Conservation (phyloP, 805 yeast genomes). For the Candida manassasensis region DNA sequence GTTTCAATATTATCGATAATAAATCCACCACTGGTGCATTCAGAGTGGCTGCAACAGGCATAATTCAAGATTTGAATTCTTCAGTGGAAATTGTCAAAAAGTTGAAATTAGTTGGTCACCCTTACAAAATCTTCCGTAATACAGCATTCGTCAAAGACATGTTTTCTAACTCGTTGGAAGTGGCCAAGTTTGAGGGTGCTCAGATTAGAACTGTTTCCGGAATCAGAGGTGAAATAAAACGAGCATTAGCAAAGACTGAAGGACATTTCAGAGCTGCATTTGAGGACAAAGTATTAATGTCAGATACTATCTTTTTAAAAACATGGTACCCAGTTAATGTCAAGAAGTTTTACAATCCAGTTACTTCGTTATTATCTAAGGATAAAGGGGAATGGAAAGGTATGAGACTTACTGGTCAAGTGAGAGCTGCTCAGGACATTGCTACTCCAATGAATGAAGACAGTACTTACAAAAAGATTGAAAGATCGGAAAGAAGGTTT, state of each 20-base stretch:
- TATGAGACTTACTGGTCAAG: conserved; percentile 91
- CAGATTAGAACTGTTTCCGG: conserved; percentile 95
- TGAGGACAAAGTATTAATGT: conserved; percentile 89
- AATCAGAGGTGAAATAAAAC: conserved; percentile 93
- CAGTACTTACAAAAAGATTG: conserved; percentile 62
- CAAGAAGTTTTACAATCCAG: conserved; percentile 91
- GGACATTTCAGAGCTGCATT: conserved; percentile 95
- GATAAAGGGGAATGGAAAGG: conserved; percentile 92
- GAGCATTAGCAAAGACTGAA: conserved; percentile 90
- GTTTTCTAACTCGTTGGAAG: conserved; percentile 90
- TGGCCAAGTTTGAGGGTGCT: conserved; percentile 97
- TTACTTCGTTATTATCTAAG: conserved; percentile 74
- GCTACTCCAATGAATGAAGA: conserved; percentile 56
- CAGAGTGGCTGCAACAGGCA: conserved; percentile 95
- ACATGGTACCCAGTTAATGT: conserved; percentile 97
- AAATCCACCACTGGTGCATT: conserved; percentile 83
- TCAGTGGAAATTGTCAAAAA: conserved; percentile 92
- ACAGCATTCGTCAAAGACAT: conserved; percentile 97
- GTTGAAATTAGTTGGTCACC: conserved; percentile 90
- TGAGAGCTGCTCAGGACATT: conserved; percentile 69
- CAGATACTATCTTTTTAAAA: conserved; percentile 83
- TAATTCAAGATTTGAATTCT: conserved; percentile 88
- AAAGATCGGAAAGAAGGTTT: conserved; percentile 79
- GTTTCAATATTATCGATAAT: conserved; percentile 82
- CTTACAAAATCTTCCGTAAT: conserved; percentile 87